phyloP scores from a whole-genome alignment of 2,329 filamentous ascomycete species.

The Tolypocladium sp. region DNA sequence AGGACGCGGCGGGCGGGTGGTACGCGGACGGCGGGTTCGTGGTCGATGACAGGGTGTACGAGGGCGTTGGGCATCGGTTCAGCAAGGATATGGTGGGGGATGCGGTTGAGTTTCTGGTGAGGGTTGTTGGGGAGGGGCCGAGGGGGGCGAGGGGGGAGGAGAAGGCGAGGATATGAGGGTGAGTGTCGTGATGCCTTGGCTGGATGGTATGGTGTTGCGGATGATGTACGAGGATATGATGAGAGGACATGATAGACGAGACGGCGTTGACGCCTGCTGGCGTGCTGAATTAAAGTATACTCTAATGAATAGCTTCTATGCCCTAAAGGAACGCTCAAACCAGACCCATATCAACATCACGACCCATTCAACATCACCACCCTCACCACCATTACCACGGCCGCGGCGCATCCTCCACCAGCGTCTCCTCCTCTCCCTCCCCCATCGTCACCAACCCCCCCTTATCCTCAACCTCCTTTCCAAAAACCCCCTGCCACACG shows the following conservation, averaged over 20 bases:
- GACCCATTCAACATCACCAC: background rate
- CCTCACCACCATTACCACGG: constrained; percentile 24
- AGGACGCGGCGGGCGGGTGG: constrained; percentile 41
- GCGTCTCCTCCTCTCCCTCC: constrained; percentile 24
- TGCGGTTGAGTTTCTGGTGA: constrained; percentile 53
- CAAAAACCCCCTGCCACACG: constrained; percentile 34
- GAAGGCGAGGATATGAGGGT: constrained; percentile 15
- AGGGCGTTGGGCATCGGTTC: constrained; percentile 62
- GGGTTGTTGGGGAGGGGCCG: constrained; percentile 28
- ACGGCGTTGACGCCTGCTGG: background rate
- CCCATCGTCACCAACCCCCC: constrained; percentile 28
- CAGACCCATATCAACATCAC: background rate
- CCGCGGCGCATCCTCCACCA: constrained; percentile 27
- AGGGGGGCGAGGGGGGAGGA: constrained; percentile 11
- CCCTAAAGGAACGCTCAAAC: background rate
- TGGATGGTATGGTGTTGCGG: too few relatives aligned
- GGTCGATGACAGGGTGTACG: constrained; percentile 59
- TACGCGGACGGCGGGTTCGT: constrained; percentile 46
- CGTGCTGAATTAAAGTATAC: too few relatives aligned
- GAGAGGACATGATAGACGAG: background rate
- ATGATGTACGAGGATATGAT: too few relatives aligned
- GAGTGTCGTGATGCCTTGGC: constrained; percentile 2
- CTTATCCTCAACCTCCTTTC: constrained; percentile 18
- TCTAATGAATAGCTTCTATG: background rate
- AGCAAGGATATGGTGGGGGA: constrained; percentile 57